Base-by-base conservation (phyloP, 2,329 filamentous ascomycete genomes). In the Neurospora sp. region DNA sequence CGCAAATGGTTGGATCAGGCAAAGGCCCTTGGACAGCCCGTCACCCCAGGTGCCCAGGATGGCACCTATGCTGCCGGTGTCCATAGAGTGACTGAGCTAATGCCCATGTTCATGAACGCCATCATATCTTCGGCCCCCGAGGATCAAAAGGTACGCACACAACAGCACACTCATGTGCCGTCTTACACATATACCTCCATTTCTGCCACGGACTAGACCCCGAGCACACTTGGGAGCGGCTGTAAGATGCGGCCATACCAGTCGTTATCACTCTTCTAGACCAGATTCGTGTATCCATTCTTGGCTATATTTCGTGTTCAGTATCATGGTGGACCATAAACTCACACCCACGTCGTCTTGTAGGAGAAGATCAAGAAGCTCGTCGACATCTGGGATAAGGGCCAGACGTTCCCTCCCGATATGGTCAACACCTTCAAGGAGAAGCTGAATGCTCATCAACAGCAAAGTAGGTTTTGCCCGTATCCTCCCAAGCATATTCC, bases 1-100 rank as follows among this genome's bases (percentile, higher is more conserved):
- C 93, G 96, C 83, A 95, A 96, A 85, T 99, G 96, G 95, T 89
- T 97, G 85, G 95, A 98, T 81, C 92, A 93, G 82, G 95, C 96
- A 78, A 96, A 94, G 83, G 88, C 90, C 78, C 87, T 91, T 75
- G 92, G 92, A 77, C 94, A 98, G 80, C 83, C 91, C 78, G 88
- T 93, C 81, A 92, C 91, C 82, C 89, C 87, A 81, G 86, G 89
- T 81, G 93, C 94, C 74, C 88, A 90, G 74, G 92, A 97, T 83
- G 96, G 96, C 79, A 97, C 94, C 69, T 97, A 91, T 86, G 93
- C 93, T 79, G 94, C 94, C 76, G 96, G 95, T 77, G 93, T 98
- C 79, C 91, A 97, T 87, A 92, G 92, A 89, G 93, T 98, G 83
- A 97, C 93, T 80, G 94, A 97, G 84, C 85, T 97, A 78, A 89